Base-by-base conservation (phyloP, 2,329 filamentous ascomycete genomes). In the Paraphaeosphaeria minitans region DNA sequence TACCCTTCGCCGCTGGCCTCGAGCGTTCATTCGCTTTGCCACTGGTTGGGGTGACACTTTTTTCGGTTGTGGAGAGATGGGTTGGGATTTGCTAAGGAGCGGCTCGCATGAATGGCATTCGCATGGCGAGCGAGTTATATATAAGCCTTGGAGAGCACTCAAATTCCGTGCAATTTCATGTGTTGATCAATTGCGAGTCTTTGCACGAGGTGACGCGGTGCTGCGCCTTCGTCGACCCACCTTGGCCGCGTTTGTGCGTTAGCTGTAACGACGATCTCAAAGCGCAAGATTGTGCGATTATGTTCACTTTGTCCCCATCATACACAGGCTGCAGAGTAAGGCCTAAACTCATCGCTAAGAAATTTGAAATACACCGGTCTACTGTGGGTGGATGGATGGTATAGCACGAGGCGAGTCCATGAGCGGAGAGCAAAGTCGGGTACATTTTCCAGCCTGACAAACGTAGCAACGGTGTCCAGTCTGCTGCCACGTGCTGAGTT, bases 1-100 rank as follows among this genome's bases (percentile, higher is more conserved):
- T 75, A 73, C 70, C 71, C 69, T 61, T 60, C 63, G 58, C 66
- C 64, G 69, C 70, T 71, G 71, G 70, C 60, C 63, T 73, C 70
- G 71, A 68, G 73, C 70, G 68, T 73, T 65, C 68, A 56, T 71
- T 73, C 71, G 63, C 61, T 56, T 53, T 60, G 53, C 53, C 33
- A 49, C 55, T 55, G 51, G 29, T 58, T 42, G 51, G 37, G 51
- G 41, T 35, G n/a, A 35, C n/a, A 27, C 14, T n/a, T 22, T 19
- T 59, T 56, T 27, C 33, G 46, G 35, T 51, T 27, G 16, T 19
- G 49, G 16, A 29, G 14, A 10, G 37, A 41, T 27, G 19, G 13
- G 16, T 53, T 41, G 37, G 22, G 16, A 4, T 37, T 10, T 35
- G 46, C 33, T 10, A 27, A 49, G 29, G 46, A 31, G 29, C 8